A percentile compares a stretch with the other conserved stretches of the same genome.
phyloP scores from a whole-genome alignment of 2,329 filamentous ascomycete species.

The Colletotrichum caudatum region DNA sequence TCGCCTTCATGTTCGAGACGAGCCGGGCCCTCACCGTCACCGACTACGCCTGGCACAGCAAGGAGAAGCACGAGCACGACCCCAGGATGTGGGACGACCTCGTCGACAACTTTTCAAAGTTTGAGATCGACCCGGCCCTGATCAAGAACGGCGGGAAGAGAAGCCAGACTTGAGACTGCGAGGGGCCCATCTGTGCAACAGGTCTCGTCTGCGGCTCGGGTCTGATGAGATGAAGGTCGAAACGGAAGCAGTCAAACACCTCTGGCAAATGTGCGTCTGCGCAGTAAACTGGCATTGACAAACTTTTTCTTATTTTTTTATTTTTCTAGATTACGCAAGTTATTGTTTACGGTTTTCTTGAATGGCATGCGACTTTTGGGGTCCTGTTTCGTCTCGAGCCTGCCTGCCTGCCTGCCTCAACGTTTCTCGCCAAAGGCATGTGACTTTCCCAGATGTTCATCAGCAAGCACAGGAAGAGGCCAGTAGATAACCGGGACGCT shows the following conservation, averaged over 20 bases:
- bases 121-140: constrained; percentile 3
- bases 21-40: constrained; percentile 67
- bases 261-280: not conserved
- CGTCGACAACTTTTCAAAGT: constrained; percentile 62
- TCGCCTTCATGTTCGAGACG: constrained; percentile 65
- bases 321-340: too few species aligned
- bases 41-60: constrained; percentile 62
- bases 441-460: too few species aligned
- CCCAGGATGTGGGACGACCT: constrained; percentile 66
- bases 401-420: constrained; percentile 44
- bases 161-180: not conserved
- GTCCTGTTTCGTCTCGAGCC: constrained; percentile 43
- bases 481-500: too few species aligned
- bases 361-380: constrained; percentile 46
- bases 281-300: not conserved
- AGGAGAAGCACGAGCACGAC: constrained; percentile 58
- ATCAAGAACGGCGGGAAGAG: constrained; percentile 1
- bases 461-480: too few species aligned
- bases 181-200: too few species aligned
- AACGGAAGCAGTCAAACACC: not conserved
- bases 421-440: constrained; percentile 41
- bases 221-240: not conserved
- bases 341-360: constrained; percentile 44
- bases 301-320: too few species aligned
- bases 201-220: not conserved